These are phyloP conservation scores for Ganoderma lucidum DNA, from an alignment of 1,284 basidiomycete genomes.

Conservation along the genomic window DNA sequence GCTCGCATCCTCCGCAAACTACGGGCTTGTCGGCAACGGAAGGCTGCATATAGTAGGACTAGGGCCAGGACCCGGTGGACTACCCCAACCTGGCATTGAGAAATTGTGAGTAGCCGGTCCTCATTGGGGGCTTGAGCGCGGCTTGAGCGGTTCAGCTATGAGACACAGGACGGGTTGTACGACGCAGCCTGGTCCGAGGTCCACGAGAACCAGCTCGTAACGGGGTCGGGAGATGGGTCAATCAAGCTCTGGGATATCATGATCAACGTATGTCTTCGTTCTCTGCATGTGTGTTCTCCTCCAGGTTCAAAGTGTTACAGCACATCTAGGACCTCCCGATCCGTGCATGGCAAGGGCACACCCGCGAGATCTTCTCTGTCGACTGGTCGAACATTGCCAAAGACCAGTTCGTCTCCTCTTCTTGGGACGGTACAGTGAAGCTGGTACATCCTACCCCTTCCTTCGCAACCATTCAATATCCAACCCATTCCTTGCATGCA, in stretches of 20 bases:
- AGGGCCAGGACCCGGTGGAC: conserved; percentile 54
- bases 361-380: conserved; percentile 91
- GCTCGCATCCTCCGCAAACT: conserved; percentile 92
- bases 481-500: too few species aligned
- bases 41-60: conserved; percentile 77
- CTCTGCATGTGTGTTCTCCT: conserved; percentile 21
- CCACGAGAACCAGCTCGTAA: conserved; percentile 94
- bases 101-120: conserved; percentile 59
- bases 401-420: conserved; percentile 86
- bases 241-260: conserved; percentile 93
- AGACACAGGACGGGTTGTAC: conserved; percentile 94
- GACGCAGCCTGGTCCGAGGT: conserved; percentile 93
- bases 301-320: conserved; percentile 40
- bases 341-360: conserved; percentile 93
- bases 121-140: conserved; percentile 31
- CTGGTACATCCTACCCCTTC: too few species aligned
- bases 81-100: conserved; percentile 60
- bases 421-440: conserved; percentile 94
- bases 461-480: too few species aligned
- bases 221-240: conserved; percentile 91
- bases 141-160: conserved; percentile 66
- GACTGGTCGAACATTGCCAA: conserved; percentile 98
- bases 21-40: conserved; percentile 95
- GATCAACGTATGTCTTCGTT: conserved; percentile 70
- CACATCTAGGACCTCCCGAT: conserved; percentile 83